phyloP scores from a whole-genome alignment of 1,284 basidiomycete species.

The Cryptococcus sp. region DNA sequence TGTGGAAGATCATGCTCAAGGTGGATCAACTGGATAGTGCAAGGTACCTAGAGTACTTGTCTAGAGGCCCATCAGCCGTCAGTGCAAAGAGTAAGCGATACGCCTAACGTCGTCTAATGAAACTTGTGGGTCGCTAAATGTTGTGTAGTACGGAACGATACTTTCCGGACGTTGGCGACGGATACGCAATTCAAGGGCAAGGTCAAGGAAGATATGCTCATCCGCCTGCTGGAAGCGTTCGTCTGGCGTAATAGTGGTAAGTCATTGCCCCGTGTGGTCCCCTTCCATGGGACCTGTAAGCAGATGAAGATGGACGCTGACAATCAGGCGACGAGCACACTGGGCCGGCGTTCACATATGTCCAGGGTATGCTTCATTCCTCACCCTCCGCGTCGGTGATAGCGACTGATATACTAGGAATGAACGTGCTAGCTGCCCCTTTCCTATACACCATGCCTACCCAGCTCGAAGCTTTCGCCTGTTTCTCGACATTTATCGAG shows the following conservation, averaged over 20 bases:
- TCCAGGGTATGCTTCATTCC: slow-evolving; percentile 56
- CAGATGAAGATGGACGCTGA: background rate
- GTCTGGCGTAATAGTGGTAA: slow-evolving; percentile 86
- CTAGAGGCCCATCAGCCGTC: slow-evolving; percentile 75
- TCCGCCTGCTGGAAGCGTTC: slow-evolving; percentile 89
- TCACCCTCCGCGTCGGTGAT: background rate
- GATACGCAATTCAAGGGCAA: slow-evolving; percentile 91
- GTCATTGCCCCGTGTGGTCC: slow-evolving; percentile 1
- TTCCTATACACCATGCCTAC: slow-evolving; percentile 95
- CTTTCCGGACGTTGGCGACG: slow-evolving; percentile 79
- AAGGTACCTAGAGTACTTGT: slow-evolving; percentile 73
- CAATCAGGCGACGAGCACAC: slow-evolving; percentile 23
- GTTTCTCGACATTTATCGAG: slow-evolving; percentile 92
- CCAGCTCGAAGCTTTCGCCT: slow-evolving; percentile 92
- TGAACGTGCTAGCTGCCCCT: slow-evolving; percentile 96
- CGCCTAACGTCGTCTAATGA: no score
- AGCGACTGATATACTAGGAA: slow-evolving; percentile 49
- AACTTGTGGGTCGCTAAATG: no score
- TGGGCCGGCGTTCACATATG: slow-evolving; percentile 78
- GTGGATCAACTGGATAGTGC: slow-evolving; percentile 70
- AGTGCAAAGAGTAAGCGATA: slow-evolving; percentile 72
- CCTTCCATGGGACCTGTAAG: background rate
- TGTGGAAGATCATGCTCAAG: slow-evolving; percentile 87
- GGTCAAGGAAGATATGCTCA: slow-evolving; percentile 93
- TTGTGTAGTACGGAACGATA: slow-evolving; percentile 51